Conservation (phyloP, 2,329 filamentous ascomycete species). For the Parascedosporium putredinis region DNA sequence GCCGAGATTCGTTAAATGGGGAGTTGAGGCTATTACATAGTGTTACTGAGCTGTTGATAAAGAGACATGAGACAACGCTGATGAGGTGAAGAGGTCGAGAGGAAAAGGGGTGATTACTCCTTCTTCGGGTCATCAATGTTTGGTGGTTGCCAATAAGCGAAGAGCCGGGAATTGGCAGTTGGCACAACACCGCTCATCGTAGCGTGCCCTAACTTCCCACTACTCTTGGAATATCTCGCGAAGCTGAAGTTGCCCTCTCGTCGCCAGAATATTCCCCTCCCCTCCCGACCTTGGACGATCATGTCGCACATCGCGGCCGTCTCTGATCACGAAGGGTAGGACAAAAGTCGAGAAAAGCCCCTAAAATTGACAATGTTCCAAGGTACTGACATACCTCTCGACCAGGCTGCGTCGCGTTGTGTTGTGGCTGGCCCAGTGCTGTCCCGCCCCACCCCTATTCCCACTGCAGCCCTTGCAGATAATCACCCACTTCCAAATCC, state of each 20-base stretch:
- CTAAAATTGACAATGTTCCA: not conserved
- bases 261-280: not conserved
- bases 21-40: not conserved
- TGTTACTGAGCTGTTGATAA: not conserved
- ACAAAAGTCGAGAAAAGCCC: not conserved
- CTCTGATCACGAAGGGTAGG: too few species aligned
- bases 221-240: too few species aligned
- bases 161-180: not conserved
- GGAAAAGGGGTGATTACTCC: not conserved
- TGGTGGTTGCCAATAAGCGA: not conserved
- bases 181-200: not conserved
- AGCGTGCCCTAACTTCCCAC: not conserved
- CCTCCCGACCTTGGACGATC: not conserved
- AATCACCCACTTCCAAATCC: not conserved
- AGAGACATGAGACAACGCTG: too few species aligned
- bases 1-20: not conserved
- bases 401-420: not conserved
- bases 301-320: not conserved
- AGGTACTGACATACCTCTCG: too few species aligned
- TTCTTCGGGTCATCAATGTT: not conserved
- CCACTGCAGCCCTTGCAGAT: not conserved
- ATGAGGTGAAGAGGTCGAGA: too few species aligned
- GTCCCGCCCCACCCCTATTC: not conserved
- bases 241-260: not conserved
- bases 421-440: not conserved